Conservation (phyloP, 1,284 basidiomycete genomes). For the Rhodotorula mucilaginosa region DNA sequence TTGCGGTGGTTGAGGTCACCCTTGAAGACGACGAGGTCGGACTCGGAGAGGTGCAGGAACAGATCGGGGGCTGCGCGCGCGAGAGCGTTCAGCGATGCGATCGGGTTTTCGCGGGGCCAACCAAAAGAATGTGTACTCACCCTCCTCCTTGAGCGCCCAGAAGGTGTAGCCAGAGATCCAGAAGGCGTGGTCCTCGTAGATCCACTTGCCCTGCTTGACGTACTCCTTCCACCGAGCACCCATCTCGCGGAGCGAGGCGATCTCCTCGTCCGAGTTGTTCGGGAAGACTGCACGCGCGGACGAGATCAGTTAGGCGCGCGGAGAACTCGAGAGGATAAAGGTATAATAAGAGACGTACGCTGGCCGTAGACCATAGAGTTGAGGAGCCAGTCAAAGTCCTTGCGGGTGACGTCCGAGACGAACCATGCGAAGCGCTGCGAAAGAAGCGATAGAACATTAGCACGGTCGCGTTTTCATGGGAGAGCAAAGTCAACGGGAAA, state of each 20-base stretch:
- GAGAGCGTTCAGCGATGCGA: neutral
- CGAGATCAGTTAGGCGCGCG: neutral
- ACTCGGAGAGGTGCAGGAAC: conserved; percentile 85
- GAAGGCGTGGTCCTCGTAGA: conserved; percentile 95
- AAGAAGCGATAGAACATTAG: neutral
- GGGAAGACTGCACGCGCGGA: conserved; percentile 61
- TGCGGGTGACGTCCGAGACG: conserved; percentile 86
- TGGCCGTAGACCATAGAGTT: conserved; percentile 51
- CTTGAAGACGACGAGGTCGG: conserved; percentile 66
- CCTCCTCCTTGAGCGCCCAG: conserved; percentile 73
- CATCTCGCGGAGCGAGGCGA: conserved; percentile 75
- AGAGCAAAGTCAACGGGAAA: neutral
- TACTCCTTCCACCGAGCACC: conserved; percentile 95
- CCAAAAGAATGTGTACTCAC: neutral
- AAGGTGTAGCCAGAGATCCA: conserved; percentile 56
- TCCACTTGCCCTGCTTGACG: conserved; percentile 87
- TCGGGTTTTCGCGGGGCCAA: conserved; percentile 30
- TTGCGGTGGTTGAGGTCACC: conserved; percentile 11
- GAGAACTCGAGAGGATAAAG: neutral
- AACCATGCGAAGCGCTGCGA: conserved; percentile 74
- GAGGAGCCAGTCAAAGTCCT: conserved; percentile 87
- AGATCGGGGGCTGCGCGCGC: conserved; percentile 77
- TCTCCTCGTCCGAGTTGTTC: conserved; percentile 71
- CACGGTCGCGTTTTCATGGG: neutral
- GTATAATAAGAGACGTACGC: neutral